Evolutionary conservation across 805 yeast species (phyloP), one percentile per base, ranked within the genome.

Genomic region (Candida coquimbonensis): DNA sequence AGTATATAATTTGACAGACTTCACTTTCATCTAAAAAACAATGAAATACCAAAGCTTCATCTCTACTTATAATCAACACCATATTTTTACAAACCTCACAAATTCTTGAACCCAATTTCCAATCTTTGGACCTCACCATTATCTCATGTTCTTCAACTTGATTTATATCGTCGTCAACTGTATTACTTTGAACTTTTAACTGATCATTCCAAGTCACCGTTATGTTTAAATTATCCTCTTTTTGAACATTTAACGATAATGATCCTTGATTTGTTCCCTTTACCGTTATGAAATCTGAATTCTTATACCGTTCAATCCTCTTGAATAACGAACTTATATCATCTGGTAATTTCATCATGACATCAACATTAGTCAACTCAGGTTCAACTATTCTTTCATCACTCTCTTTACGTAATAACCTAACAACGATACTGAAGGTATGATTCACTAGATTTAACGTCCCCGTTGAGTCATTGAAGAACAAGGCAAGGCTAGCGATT

Each of bases 351-450:
- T 59, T 63, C 72, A 86, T 68, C 59, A 82, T 69, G 36, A 82
- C 64, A 53, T 80, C 78, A 42, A 81, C 73, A 44, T 67, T 66
- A 38, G 70, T 69, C 39, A 81, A 63, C 54, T 73, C 76, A 0
- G 96, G 96, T 56, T 85, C 93, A 17, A 70, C 66, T 9, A 78
- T 66, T 41, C 72, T 57, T 13, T 72, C 71, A 46, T 78, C 81
- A 48, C 75, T 78, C 14, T 71, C 74, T 50, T 68, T 70, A 47
- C 79, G 74, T 46, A 85, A 56, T 37, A 86, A 67, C 52, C 80
- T 68, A 2, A 86, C 86, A 0, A 95, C 91, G 17, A 90, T 75
- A 42, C 79, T 78, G 54, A 81, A 80, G 8, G 85, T 74, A 55
- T 83, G 88, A 49, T 75, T 73, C 16, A 86, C 71, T 3, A 76